Evolutionary conservation across 2,329 filamentous ascomycete species (phyloP).

Genomic region (Setomelanomma holmii): DNA sequence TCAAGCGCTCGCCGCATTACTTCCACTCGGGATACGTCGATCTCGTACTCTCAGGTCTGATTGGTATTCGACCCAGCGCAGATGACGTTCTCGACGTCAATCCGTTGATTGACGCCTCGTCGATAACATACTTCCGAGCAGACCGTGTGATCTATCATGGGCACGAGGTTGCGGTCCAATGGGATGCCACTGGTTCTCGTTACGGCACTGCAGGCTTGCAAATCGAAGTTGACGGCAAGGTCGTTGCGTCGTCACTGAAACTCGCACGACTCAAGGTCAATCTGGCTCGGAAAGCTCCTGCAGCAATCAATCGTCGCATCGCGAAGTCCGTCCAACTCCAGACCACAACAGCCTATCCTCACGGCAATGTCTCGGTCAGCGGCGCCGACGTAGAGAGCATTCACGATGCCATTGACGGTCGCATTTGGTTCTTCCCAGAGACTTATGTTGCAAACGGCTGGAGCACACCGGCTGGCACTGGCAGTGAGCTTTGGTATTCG

Average conservation of each 20-base stretch:
- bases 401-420: conserved; percentile 50
- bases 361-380: conserved; percentile 39
- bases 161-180: conserved; percentile 51
- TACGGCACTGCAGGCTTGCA: conserved; percentile 43
- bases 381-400: conserved; percentile 31
- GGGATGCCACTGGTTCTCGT: conserved; percentile 47
- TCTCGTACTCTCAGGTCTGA: conserved; percentile 50
- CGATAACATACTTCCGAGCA: conserved; percentile 51
- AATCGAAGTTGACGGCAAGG: conserved; percentile 45
- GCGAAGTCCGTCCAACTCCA: conserved; percentile 49
- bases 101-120: conserved; percentile 43
- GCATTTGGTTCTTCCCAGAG: conserved; percentile 49
- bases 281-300: conserved; percentile 26
- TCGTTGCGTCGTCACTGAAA: conserved; percentile 37
- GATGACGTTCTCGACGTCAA: conserved; percentile 52
- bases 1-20: conserved; percentile 54
- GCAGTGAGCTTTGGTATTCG: conserved; percentile 45
- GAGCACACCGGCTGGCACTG: conserved; percentile 40
- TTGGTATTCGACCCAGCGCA: conserved; percentile 51
- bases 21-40: conserved; percentile 57
- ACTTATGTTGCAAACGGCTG: conserved; percentile 50
- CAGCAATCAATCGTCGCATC: conserved; percentile 38
- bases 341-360: conserved; percentile 35
- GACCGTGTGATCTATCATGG: conserved; percentile 54
- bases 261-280: conserved; percentile 34